Percentiles rank a stretch among this genome's conserved stretches.
phyloP scores from a whole-genome alignment of 768 basidiomycete species.

The Lactifluus pinguis region DNA sequence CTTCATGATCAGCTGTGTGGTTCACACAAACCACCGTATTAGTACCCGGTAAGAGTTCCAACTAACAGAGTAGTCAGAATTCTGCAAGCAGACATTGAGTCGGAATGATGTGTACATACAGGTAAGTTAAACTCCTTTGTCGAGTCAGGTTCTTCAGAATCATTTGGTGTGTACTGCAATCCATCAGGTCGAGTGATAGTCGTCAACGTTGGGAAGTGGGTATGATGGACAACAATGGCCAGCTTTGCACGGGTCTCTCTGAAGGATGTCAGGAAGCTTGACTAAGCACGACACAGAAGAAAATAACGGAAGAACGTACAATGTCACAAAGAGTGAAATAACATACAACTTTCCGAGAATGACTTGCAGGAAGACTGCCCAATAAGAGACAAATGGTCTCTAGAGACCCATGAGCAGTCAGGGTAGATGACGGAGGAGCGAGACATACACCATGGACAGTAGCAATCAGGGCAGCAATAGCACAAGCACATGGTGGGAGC shows the following conservation, averaged over 20 bases:
- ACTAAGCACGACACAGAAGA: background rate
- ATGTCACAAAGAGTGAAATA: slow-evolving; percentile 24
- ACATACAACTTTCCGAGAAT: slow-evolving; percentile 27
- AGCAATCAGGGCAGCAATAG: slow-evolving; percentile 20
- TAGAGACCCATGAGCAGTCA: background rate
- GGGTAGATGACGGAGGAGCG: too few species aligned
- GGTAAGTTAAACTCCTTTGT: background rate
- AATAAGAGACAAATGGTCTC: slow-evolving; percentile 18
- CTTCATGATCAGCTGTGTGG: background rate
- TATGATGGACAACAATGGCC: background rate
- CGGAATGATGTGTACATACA: background rate
- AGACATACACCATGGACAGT: slow-evolving; percentile 6
- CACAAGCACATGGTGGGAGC: slow-evolving; percentile 23
- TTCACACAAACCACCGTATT: background rate
- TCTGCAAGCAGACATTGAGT: background rate
- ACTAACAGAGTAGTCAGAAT: background rate
- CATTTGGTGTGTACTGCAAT: background rate
- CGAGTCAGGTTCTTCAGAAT: background rate
- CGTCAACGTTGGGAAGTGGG: slow-evolving; percentile 8
- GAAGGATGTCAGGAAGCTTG: background rate
- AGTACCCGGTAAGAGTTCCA: background rate
- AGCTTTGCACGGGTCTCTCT: slow-evolving; percentile 11
- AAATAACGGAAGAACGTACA: slow-evolving; percentile 17
- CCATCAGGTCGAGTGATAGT: background rate
- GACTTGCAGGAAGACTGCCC: slow-evolving; percentile 24